phyloP scores from a whole-genome alignment of 257 asterid genomes.

The Jasminum sambac region DNA sequence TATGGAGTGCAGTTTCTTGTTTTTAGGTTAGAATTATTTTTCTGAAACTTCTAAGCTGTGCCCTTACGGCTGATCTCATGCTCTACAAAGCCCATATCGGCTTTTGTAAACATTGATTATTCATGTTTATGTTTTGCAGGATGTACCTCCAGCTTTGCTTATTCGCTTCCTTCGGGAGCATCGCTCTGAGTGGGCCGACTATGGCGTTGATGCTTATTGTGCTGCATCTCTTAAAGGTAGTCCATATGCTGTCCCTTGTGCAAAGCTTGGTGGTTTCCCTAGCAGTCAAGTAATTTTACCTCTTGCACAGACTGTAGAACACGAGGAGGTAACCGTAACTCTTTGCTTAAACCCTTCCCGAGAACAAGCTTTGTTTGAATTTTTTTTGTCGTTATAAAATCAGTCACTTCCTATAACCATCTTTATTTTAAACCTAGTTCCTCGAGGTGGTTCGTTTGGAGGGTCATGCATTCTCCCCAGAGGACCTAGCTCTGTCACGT shows the following conservation, averaged over 20 bases:
- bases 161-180: constrained; percentile 87
- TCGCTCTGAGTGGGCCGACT: constrained; percentile 92
- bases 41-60: not conserved
- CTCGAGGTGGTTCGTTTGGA: constrained; percentile 90
- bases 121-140: constrained; percentile 35
- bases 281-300: constrained; percentile 78
- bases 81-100: not conserved
- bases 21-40: not conserved
- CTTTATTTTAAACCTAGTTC: constrained; percentile 39
- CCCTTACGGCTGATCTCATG: not conserved
- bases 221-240: constrained; percentile 78
- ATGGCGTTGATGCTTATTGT: constrained; percentile 73
- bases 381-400: too few species aligned
- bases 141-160: constrained; percentile 82
- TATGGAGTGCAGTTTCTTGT: not conserved
- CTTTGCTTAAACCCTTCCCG: not conserved
- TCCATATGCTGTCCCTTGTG: constrained; percentile 67
- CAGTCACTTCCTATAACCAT: not conserved
- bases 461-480: constrained; percentile 72
- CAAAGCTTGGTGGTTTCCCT: constrained; percentile 66
- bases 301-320: constrained; percentile 78
- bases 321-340: constrained; percentile 63
- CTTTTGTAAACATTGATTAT: not conserved
- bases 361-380: not conserved
- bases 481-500: constrained; percentile 73